Conservation (phyloP, 257 asterid species). For the Petunia secreta region DNA sequence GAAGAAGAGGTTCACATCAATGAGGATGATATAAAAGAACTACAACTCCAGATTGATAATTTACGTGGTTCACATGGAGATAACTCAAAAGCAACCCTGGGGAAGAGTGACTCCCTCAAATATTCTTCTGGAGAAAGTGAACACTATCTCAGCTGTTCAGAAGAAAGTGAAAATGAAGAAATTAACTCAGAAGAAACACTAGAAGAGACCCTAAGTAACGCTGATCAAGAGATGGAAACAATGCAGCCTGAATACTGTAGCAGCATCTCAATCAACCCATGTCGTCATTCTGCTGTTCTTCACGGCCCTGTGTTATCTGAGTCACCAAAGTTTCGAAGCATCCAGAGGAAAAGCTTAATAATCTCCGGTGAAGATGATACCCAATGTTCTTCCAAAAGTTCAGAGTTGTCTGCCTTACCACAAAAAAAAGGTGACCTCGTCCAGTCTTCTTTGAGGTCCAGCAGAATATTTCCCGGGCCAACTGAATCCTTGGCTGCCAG, state of each 20-base stretch:
- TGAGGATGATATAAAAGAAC: constrained; percentile 76
- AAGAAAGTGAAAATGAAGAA: constrained; percentile 77
- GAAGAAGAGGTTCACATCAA: constrained; percentile 55
- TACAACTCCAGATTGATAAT: constrained; percentile 64
- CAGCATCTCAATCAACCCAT: constrained; percentile 49
- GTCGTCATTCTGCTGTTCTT: constrained; percentile 51
- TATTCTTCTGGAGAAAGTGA: constrained; percentile 77
- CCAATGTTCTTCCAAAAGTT: constrained; percentile 42
- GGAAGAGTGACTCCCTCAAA: constrained; percentile 44
- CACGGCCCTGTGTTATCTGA: constrained; percentile 80
- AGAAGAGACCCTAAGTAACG: constrained; percentile 30
- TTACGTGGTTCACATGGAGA: constrained; percentile 51
- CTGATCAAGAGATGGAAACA: constrained; percentile 32
- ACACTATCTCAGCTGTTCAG: constrained; percentile 79
- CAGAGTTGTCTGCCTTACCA: constrained; percentile 41
- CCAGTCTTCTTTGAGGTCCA: constrained; percentile 75
- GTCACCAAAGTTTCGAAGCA: constrained; percentile 73
- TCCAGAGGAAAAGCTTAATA: constrained; percentile 61
- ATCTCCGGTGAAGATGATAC: constrained; percentile 46
- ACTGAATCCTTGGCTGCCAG: constrained; percentile 90
- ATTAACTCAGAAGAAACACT: constrained; percentile 46
- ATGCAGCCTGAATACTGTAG: constrained; percentile 41
- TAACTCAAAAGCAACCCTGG: constrained; percentile 47
- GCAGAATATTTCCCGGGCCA: constrained; percentile 71
- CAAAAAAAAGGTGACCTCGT: constrained; percentile 48